Base-by-base conservation (phyloP, 345 rosid species). In the Populus euphratica region DNA sequence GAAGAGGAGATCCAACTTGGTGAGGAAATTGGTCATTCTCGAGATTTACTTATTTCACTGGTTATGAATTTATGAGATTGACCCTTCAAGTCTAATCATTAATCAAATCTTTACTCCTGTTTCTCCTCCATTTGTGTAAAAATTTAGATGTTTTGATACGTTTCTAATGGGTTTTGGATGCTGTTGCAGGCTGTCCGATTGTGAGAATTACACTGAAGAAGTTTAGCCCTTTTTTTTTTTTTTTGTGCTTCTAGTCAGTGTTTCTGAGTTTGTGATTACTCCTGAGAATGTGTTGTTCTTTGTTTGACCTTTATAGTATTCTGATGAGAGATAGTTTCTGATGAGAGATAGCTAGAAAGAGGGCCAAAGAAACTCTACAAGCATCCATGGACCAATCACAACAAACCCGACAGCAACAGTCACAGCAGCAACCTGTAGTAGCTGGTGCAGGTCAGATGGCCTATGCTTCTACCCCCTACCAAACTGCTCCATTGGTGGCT, bases 361-460 rank as follows among this genome's bases (percentile, higher is more conserved):
- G 13, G 49, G 54, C 56, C 12, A 20, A 8, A 65, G 56, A 62
- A 31, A 62, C 17, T 71, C 64, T 52, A 64, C 14, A 64, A 38
- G 41, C 44, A 39, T 10, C 72, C 29, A 90, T 90, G 93, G 91
- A 90, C 79, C 93, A 88, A 74, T 73, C 86, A 17, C 89, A 86
- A 36, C 90, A 88, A 79, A 62, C 73, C 18, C 87, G 87, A 13
- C 88, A 85, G 77, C 86, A 85, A 76, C 83, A 75, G 66, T 79
- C 77, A 5, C 84, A 85, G 31, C 83, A 80, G 2, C 89, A 82
- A 83, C 80, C 85, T 50, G 84, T 80, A 35, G 83, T 83, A 73
- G 81, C 86, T 70, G 84, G 89, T 41, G 73, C 80, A 2, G 87
- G 85, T 54, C 89, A 84, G 69, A 83, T 88, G 81, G 77, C 85